Evolutionary conservation across 2,329 filamentous ascomycete species (phyloP).

Genomic region (Didymella segeticola): DNA sequence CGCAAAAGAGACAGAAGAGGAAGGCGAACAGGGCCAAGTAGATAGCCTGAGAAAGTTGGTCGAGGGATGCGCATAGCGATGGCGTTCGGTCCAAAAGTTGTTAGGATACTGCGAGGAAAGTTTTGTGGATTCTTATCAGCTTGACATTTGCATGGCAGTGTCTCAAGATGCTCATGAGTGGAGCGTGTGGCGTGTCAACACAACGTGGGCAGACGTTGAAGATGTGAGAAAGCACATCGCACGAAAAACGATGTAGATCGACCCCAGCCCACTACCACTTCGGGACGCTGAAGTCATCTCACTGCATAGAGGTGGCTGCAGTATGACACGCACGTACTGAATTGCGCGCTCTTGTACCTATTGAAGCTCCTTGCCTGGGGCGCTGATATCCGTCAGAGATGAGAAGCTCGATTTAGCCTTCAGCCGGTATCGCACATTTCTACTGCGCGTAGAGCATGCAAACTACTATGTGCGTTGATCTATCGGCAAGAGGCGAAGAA

Average conservation of each 20-base stretch:
- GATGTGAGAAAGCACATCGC: conserved; percentile 6
- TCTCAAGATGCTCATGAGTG: neutral
- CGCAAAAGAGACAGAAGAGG: conserved; percentile 80
- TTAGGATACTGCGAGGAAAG: conserved; percentile 1
- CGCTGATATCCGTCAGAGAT: no score
- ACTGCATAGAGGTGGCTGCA: neutral
- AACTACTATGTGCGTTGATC: no score
- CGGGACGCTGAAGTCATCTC: neutral
- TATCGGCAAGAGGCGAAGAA: no score
- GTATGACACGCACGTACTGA: neutral
- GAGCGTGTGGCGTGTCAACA: neutral
- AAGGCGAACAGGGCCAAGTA: conserved; percentile 63
- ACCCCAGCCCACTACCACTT: neutral
- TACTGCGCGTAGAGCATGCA: no score
- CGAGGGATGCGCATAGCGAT: conserved; percentile 10
- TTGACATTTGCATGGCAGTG: neutral
- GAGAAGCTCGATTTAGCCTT: no score
- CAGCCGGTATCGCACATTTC: no score
- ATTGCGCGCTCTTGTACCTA: no score
- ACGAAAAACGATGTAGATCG: neutral
- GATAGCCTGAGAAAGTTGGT: no score
- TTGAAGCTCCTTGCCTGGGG: neutral
- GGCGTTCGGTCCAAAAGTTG: conserved; percentile 14
- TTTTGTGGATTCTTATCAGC: neutral
- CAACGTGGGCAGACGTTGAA: conserved; percentile 2